A percentile compares a stretch with the other conserved stretches of the same genome.
Conservation (phyloP, 83 land plant genomes). For the Picea mariana region DNA sequence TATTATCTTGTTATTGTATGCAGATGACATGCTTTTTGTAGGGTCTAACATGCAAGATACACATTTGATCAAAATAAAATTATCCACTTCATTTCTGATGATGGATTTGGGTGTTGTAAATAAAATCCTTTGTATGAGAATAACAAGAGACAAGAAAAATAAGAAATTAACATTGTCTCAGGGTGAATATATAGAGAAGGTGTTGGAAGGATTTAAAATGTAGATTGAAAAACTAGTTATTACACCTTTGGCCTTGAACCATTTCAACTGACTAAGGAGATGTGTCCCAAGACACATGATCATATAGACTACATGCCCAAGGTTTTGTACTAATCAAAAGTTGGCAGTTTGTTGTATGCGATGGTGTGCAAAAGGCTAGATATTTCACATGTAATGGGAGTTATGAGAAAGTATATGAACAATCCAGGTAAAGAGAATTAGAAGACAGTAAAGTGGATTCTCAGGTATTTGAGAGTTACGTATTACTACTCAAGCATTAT, state of each 20-base stretch:
- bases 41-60: background rate
- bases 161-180: constrained; percentile 16
- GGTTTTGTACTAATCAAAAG: background rate
- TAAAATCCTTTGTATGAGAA: background rate
- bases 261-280: background rate
- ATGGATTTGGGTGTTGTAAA: constrained; percentile 4
- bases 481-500: background rate
- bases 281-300: background rate
- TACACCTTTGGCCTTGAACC: background rate
- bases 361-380: constrained; percentile 14
- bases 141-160: no score
- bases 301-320: background rate
- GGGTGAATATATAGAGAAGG: constrained; percentile 18
- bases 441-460: background rate
- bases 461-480: background rate
- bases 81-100: background rate
- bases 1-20: constrained; percentile 13
- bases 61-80: background rate
- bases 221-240: background rate
- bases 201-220: constrained; percentile 15
- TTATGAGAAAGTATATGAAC: background rate
- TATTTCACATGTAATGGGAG: background rate
- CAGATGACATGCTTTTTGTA: constrained; percentile 1
- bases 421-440: background rate
- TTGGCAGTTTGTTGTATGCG: constrained; percentile 3